phyloP scores from a whole-genome alignment of 2,329 filamentous ascomycete species.

The Fusarium pininemorale region DNA sequence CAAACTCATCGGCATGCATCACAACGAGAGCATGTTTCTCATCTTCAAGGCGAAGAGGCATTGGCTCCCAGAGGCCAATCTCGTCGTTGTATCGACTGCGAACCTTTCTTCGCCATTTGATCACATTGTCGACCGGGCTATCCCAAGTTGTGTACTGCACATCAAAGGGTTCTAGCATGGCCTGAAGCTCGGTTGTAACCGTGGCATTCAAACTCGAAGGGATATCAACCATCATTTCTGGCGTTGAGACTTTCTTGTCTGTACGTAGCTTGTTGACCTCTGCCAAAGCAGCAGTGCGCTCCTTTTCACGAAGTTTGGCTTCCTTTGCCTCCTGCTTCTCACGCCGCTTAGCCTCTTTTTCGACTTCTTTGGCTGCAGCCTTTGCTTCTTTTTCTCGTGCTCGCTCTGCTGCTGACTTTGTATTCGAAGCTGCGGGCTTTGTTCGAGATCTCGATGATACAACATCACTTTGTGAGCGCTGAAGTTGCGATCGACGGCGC shows the following conservation, averaged over 20 bases:
- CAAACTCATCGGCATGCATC: slow-evolving; percentile 71
- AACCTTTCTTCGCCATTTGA: slow-evolving; percentile 76
- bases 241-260: slow-evolving; percentile 76
- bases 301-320: slow-evolving; percentile 69
- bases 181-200: slow-evolving; percentile 56
- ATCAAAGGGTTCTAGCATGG: slow-evolving; percentile 60
- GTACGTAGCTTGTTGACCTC: slow-evolving; percentile 78
- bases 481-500: slow-evolving; percentile 36
- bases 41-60: slow-evolving; percentile 57
- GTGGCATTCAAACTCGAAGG: slow-evolving; percentile 63
- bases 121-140: slow-evolving; percentile 59
- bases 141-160: slow-evolving; percentile 58
- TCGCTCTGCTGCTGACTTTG: slow-evolving; percentile 50
- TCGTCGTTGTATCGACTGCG: slow-evolving; percentile 69
- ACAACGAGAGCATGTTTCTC: slow-evolving; percentile 72
- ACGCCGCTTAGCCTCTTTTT: slow-evolving; percentile 63
- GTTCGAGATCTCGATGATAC: slow-evolving; percentile 32
- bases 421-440: slow-evolving; percentile 36
- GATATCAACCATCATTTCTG: slow-evolving; percentile 82
- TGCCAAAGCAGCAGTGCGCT: slow-evolving; percentile 70
- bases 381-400: slow-evolving; percentile 55
- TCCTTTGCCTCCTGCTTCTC: slow-evolving; percentile 70
- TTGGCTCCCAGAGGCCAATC: slow-evolving; percentile 71
- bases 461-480: slow-evolving; percentile 47
- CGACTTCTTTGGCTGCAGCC: slow-evolving; percentile 59